A percentile compares a stretch with the other conserved stretches of the same genome.
These are phyloP conservation scores for Orbilia brochopaga DNA, from an alignment of 2,329 filamentous ascomycete species.

Conservation along the genomic window DNA sequence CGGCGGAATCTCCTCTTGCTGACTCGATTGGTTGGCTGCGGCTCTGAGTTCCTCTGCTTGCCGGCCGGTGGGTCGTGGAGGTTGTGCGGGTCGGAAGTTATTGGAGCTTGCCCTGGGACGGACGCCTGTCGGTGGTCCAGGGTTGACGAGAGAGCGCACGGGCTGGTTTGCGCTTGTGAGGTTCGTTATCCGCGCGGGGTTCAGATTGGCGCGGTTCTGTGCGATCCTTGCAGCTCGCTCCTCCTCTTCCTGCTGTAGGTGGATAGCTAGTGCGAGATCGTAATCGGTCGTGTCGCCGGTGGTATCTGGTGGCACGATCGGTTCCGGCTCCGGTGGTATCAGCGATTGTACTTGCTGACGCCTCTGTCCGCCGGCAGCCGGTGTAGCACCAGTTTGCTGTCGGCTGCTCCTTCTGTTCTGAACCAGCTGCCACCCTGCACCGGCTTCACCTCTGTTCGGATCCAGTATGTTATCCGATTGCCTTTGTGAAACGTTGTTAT, in stretches of 20 bases:
- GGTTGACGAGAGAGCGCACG: conserved; percentile 29
- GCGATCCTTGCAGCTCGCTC: conserved; percentile 65
- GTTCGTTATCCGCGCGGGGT: conserved; percentile 36
- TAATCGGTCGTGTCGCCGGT: conserved; percentile 61
- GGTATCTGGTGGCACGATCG: conserved; percentile 62
- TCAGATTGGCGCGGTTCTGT: conserved; percentile 34
- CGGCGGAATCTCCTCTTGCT: conserved; percentile 32
- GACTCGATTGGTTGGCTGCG: conserved; percentile 19
- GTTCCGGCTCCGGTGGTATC: conserved; percentile 77
- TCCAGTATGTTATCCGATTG: conserved; percentile 43
- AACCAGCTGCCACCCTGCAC: conserved; percentile 37
- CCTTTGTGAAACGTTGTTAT: conserved; percentile 29
- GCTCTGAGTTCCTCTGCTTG: conserved; percentile 37
- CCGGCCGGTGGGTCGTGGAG: conserved; percentile 36
- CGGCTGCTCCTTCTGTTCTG: conserved; percentile 51
- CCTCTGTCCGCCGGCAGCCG: conserved; percentile 14
- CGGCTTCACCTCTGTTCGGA: conserved; percentile 41
- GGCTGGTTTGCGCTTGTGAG: conserved; percentile 36
- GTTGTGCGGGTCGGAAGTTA: conserved; percentile 28
- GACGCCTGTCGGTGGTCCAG: conserved; percentile 16
- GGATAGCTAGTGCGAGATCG: conserved; percentile 83
- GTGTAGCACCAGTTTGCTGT: conserved; percentile 35
- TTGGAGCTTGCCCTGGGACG: conserved; percentile 32
- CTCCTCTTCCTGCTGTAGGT: conserved; percentile 94
- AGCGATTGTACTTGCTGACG: conserved; percentile 33